Conservation (phyloP, 2,329 filamentous ascomycete genomes). For the Fusarium sp. region DNA sequence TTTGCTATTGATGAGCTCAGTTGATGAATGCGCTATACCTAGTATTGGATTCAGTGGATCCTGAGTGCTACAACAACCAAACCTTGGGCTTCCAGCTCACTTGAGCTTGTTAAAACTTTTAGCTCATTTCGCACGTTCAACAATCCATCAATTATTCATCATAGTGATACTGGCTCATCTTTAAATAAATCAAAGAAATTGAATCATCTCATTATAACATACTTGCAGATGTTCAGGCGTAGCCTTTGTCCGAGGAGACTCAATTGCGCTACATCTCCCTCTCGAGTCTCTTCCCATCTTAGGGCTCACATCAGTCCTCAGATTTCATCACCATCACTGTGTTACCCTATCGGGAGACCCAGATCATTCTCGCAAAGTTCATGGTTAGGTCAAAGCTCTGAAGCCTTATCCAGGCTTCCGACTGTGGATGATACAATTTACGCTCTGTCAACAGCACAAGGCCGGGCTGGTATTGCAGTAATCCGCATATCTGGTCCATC, state of each 20-base stretch:
- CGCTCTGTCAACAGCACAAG: constrained; percentile 87
- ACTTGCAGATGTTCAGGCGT: constrained; percentile 45
- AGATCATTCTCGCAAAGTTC: constrained; percentile 29
- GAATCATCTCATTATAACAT: background rate
- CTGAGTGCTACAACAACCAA: constrained; percentile 7
- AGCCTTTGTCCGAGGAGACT: constrained; percentile 38
- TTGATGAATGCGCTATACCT: background rate
- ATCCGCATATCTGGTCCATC: constrained; percentile 86
- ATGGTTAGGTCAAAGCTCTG: constrained; percentile 14
- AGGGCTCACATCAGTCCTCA: background rate
- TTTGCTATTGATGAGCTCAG: background rate
- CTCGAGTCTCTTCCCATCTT: constrained; percentile 1
- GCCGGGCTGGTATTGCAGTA: constrained; percentile 89
- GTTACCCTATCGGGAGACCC: background rate
- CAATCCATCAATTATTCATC: background rate
- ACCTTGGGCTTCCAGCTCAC: constrained; percentile 9
- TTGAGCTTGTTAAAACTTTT: constrained; percentile 13
- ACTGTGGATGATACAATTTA: constrained; percentile 78
- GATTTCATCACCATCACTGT: background rate
- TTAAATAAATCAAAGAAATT: background rate
- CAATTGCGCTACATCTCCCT: constrained; percentile 24
- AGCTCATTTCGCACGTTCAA: background rate
- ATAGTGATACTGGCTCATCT: background rate
- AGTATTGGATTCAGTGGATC: constrained; percentile 11
- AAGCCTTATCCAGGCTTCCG: constrained; percentile 31